phyloP scores from a whole-genome alignment of 2,329 filamentous ascomycete species.

The Fusarium brevicatenulatum region DNA sequence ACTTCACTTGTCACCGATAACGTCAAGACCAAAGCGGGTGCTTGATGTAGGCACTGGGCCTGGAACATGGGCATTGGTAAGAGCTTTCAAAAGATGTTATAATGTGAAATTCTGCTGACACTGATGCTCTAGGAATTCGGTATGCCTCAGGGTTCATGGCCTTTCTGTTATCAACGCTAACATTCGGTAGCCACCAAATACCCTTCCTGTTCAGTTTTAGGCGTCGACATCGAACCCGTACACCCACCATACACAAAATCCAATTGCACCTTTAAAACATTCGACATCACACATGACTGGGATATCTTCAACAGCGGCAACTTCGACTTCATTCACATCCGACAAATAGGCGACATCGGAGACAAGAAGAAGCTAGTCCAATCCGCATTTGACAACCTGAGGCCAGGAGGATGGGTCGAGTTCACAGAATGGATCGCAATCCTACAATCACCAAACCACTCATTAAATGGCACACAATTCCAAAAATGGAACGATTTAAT shows the following conservation, averaged over 20 bases:
- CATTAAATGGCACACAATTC: constrained; percentile 33
- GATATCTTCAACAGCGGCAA: constrained; percentile 18
- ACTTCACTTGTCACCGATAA: constrained; percentile 34
- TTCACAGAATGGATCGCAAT: constrained; percentile 41
- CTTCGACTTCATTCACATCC: constrained; percentile 35
- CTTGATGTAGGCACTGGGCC: constrained; percentile 37
- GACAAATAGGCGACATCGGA: constrained; percentile 31
- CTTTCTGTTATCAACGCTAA: constrained; percentile 6
- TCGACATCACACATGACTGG: constrained; percentile 38
- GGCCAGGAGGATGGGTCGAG: constrained; percentile 41
- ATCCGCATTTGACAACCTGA: constrained; percentile 31
- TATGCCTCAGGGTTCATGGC: background rate
- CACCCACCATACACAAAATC: constrained; percentile 26
- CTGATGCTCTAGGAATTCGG: constrained; percentile 31
- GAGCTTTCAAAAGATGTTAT: background rate
- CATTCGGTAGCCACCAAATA: constrained; percentile 30
- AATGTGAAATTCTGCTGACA: background rate
- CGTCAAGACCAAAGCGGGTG: constrained; percentile 26
- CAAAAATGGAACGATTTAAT: constrained; percentile 35
- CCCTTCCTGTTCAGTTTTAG: constrained; percentile 34
- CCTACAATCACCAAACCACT: constrained; percentile 39
- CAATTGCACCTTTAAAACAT: constrained; percentile 31
- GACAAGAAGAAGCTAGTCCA: constrained; percentile 31
- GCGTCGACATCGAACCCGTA: constrained; percentile 36
- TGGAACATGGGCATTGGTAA: constrained; percentile 37